Percentiles rank a stretch among this genome's conserved stretches.
Conservation (phyloP, 2,329 filamentous ascomycete species). For the Phialocephala sp. region DNA sequence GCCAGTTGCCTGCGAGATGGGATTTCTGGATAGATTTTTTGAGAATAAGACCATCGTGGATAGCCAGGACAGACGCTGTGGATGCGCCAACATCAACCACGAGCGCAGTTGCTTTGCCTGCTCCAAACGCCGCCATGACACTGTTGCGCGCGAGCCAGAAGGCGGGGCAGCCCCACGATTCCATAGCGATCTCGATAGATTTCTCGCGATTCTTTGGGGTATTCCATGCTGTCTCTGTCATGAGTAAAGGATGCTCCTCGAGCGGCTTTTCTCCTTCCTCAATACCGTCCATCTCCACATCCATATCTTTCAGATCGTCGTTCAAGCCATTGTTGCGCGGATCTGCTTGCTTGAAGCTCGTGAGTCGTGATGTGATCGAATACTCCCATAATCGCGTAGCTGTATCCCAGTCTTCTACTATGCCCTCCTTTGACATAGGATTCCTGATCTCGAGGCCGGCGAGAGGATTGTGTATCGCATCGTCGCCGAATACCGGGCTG, state of each 20-base stretch:
- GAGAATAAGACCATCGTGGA: conserved; percentile 93
- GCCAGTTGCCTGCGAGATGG: conserved; percentile 84
- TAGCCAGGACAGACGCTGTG: conserved; percentile 85
- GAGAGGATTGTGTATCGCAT: conserved; percentile 80
- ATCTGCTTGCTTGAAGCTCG: conserved; percentile 72
- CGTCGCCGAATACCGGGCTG: conserved; percentile 80
- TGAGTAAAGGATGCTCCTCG: conserved; percentile 85
- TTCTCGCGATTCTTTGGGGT: conserved; percentile 86
- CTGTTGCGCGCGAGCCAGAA: conserved; percentile 92
- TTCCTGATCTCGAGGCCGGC: conserved; percentile 84
- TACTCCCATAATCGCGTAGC: conserved; percentile 92
- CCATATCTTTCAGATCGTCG: conserved; percentile 58
- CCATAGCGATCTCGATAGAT: conserved; percentile 95
- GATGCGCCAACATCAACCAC: conserved; percentile 92
- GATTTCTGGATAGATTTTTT: conserved; percentile 89
- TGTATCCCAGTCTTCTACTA: conserved; percentile 96
- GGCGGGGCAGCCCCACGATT: conserved; percentile 92
- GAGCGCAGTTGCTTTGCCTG: conserved; percentile 90
- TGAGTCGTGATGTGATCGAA: conserved; percentile 86
- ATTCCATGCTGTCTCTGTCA: conserved; percentile 97
- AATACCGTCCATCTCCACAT: conserved; percentile 62
- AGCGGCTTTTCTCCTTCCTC: conserved; percentile 76
- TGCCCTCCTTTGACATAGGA: conserved; percentile 86
- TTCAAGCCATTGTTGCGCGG: conserved; percentile 81
- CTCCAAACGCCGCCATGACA: conserved; percentile 88